Percentiles rank a stretch among this genome's conserved stretches.
phyloP scores from a whole-genome alignment of 371 early-diverging fungal species.

The Syncephalastrum sp. region DNA sequence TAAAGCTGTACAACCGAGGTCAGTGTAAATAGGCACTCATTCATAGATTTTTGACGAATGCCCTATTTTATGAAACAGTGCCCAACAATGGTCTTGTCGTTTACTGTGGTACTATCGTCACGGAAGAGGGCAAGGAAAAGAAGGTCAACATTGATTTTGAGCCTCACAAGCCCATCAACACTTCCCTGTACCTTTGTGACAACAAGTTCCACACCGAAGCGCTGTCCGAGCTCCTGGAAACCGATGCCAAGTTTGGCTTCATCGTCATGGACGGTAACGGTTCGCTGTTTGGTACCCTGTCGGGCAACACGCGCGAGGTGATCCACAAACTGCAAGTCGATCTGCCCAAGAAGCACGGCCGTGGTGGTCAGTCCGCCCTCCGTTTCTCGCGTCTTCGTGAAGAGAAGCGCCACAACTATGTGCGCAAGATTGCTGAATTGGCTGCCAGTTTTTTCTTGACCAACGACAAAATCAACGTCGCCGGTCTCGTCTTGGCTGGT shows the following conservation, averaged over 20 bases:
- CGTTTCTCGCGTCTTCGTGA: slow-evolving; percentile 99
- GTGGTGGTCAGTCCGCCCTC: slow-evolving; percentile 99
- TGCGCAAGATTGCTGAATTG: slow-evolving; percentile 98
- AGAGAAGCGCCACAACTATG: slow-evolving; percentile 99
- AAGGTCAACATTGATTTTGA: slow-evolving; percentile 99
- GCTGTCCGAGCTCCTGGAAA: slow-evolving; percentile 89
- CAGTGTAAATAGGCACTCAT: slow-evolving; percentile 7
- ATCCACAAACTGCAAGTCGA: slow-evolving; percentile 96
- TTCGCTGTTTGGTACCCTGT: slow-evolving; percentile 95
- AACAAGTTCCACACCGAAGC: slow-evolving; percentile 99
- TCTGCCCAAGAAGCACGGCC: slow-evolving; percentile 99
- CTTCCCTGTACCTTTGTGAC: slow-evolving; percentile 99
- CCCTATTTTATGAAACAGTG: slow-evolving; percentile 41
- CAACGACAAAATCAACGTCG: slow-evolving; percentile 70
- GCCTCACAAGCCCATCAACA: slow-evolving; percentile 99
- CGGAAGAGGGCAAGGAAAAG: slow-evolving; percentile 99
- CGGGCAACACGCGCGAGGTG: slow-evolving; percentile 97
- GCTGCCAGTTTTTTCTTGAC: slow-evolving; percentile 72
- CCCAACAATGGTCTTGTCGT: slow-evolving; percentile 95
- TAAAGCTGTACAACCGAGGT: slow-evolving; percentile 93
- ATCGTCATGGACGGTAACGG: slow-evolving; percentile 99
- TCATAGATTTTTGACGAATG: not conserved
- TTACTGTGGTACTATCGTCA: slow-evolving; percentile 97
- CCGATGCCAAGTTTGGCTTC: slow-evolving; percentile 98
- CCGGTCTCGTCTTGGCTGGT: slow-evolving; percentile 97